Evolutionary conservation across 805 yeast genomes (phyloP), one percentile per base, ranked within the genome.

Genomic region (Saccharomycopsis babjevae): DNA sequence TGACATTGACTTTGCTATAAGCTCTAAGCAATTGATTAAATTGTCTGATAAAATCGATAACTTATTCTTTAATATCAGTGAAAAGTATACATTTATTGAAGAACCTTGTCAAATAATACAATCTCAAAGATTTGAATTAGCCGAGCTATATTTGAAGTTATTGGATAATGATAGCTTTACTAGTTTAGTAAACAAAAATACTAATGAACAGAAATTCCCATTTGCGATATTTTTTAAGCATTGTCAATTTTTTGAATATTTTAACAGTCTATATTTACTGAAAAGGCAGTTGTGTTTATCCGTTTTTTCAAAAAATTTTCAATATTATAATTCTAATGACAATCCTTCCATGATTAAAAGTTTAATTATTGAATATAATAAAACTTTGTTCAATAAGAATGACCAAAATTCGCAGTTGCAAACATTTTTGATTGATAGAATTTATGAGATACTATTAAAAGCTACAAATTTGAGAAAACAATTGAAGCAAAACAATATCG

Each of bases 341-440:
- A 46, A 46, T 46, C 52, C 52, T 46, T 46, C 52, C n/a, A 46
- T 46, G 52, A 46, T 46, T 25, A 46, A 46, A 25, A 46, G 52
- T 16, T 46, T 46, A 25, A 46, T 46, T 22, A 46, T 46, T 11
- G 52, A 46, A 25, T 46, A 46, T 46, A 46, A 46, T 46, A 46
- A 46, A 46, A 25, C 32, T 22, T 22, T 46, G 15, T 10, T 15
- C 15, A 46, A 20, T 16, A 25, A 46, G 10, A 32, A 46, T 46
- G 32, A 46, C 25, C 25, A 22, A 7, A 46, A 46, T 22, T 22
- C 25, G 16, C 32, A 46, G n/a, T 16, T 46, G 15, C 52, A 46
- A 46, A 20, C 28, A 46, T 18, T 46, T 46, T 22, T 46, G 28
- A 46, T 46, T 22, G 52, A 46, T 20, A 46, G 30, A 22, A 46